Percentiles rank a stretch among this genome's conserved stretches.
Conservation (phyloP, 768 basidiomycete species). For the Lactifluus pinguis region DNA sequence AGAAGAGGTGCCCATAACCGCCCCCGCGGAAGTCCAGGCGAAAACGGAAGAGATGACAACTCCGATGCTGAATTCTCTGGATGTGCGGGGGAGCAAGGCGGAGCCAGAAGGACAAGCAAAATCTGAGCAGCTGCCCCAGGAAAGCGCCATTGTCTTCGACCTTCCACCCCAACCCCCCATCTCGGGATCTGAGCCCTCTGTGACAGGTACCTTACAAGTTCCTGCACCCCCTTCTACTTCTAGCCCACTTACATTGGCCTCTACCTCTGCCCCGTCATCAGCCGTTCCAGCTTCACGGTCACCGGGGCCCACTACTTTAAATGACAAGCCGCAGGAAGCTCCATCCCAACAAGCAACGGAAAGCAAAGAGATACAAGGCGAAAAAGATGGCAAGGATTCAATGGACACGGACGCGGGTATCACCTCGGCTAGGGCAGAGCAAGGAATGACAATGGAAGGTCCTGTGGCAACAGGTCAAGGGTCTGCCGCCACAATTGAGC, state of each 20-base stretch:
- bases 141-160: not conserved
- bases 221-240: not conserved
- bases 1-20: not conserved
- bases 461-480: not conserved
- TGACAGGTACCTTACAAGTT: no score
- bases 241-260: not conserved
- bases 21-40: not conserved
- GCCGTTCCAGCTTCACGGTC: not conserved
- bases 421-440: not conserved
- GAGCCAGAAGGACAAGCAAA: not conserved
- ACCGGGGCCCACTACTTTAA: not conserved
- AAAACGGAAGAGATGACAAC: not conserved
- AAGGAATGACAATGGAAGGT: not conserved
- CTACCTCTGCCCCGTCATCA: not conserved
- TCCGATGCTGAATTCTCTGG: not conserved
- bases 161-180: not conserved
- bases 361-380: not conserved
- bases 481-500: not conserved
- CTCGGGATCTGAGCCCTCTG: not conserved
- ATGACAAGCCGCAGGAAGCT: not conserved
- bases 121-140: not conserved
- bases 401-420: not conserved
- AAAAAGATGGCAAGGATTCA: not conserved
- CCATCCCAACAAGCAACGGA: not conserved
- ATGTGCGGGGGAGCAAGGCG: not conserved